Percentiles rank a stretch among this genome's conserved stretches.
phyloP scores from a whole-genome alignment of 2,329 filamentous ascomycete species.

The Diaporthe citri region DNA sequence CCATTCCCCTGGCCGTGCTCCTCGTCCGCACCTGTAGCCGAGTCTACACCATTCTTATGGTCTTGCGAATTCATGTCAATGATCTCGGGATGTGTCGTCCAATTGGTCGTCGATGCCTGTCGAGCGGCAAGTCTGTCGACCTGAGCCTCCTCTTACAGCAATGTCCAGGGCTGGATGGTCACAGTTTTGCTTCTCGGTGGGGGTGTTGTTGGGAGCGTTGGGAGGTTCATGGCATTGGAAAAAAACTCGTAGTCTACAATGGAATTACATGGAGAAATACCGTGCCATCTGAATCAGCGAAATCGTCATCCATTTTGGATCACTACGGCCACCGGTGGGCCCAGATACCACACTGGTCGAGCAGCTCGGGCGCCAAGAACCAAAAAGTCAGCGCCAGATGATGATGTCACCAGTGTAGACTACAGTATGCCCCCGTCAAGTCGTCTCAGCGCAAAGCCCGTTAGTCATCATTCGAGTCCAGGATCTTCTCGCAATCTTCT shows the following conservation, averaged over 20 bases:
- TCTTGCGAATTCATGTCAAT: not conserved
- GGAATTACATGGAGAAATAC: not conserved
- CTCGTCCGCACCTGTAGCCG: not conserved
- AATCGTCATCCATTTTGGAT: constrained; percentile 8
- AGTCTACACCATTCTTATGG: not conserved
- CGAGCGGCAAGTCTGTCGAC: not conserved
- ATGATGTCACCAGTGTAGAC: constrained; percentile 16
- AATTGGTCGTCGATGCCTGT: not conserved
- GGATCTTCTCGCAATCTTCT: too few relatives aligned
- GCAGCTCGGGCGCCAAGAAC: constrained; percentile 1
- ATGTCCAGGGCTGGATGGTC: not conserved
- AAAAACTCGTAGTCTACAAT: not conserved
- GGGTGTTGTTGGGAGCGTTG: not conserved
- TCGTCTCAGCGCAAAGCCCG: not conserved
- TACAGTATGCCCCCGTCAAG: not conserved
- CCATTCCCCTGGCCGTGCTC: not conserved
- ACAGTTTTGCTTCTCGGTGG: too few relatives aligned
- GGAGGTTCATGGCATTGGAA: not conserved
- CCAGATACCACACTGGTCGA: not conserved
- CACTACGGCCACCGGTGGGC: not conserved
- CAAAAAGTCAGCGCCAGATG: not conserved
- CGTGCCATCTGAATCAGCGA: not conserved
- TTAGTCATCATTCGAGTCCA: not conserved
- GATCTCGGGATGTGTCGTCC: not conserved
- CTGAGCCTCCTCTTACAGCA: not conserved